phyloP scores from a whole-genome alignment of 2,329 filamentous ascomycete genomes.

The Ambrosiella xylebori region DNA sequence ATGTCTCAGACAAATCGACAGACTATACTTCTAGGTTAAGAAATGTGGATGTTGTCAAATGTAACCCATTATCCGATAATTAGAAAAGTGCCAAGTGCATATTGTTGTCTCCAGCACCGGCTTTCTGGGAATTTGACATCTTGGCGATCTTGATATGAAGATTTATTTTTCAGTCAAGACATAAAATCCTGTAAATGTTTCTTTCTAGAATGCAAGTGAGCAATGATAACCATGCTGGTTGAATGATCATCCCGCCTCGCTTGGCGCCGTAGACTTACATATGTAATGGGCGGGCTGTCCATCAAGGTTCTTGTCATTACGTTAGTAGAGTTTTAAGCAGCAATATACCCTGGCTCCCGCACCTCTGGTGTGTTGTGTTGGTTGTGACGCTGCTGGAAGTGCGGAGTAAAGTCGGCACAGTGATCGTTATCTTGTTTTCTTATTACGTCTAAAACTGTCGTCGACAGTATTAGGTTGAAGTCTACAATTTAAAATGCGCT shows the following conservation, averaged over 20 bases:
- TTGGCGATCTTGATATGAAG: background rate
- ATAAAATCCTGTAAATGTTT: background rate
- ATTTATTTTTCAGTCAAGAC: background rate
- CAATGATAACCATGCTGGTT: background rate
- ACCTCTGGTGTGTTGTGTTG: background rate
- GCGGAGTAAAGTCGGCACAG: background rate
- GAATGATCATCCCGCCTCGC: background rate
- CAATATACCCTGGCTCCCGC: background rate
- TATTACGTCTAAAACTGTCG: too few relatives aligned
- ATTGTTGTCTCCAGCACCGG: background rate
- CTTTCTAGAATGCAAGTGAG: background rate
- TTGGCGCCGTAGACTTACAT: background rate
- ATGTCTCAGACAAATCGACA: too few relatives aligned
- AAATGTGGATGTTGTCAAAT: too few relatives aligned
- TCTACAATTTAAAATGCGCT: too few relatives aligned
- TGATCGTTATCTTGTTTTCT: too few relatives aligned
- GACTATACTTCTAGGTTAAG: too few relatives aligned
- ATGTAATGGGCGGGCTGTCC: background rate
- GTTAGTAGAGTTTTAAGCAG: background rate
- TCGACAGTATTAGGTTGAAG: too few relatives aligned
- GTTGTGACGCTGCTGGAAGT: background rate
- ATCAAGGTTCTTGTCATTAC: slow-evolving; percentile 10
- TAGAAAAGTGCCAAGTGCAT: background rate
- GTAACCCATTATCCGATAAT: too few relatives aligned
- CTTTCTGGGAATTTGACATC: background rate